Base-by-base conservation (phyloP, 2,329 filamentous ascomycete genomes). In the Coleophoma eucalyptorum region DNA sequence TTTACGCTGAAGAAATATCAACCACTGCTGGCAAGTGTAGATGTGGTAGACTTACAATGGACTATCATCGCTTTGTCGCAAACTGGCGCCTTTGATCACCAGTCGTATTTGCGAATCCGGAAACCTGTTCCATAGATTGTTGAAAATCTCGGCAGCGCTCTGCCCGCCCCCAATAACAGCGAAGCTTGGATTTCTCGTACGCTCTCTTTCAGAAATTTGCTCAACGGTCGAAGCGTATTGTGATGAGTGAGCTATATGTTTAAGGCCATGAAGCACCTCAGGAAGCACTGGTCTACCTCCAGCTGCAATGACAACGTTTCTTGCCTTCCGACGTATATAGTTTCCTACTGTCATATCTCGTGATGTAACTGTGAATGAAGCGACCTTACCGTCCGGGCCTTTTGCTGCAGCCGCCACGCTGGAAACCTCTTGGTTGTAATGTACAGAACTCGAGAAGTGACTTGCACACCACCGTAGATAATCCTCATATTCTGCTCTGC, bases 101-200 rank as follows among this genome's bases (percentile, higher is more conserved):
- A 99, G 72, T 34, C 77, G 81, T 0, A 91, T 92, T 60, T 81
- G 79, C 26, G 88, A 84, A 65, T 93, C 91, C 37, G 91, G 91
- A 66, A 95, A 97, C 43, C 89, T 75, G 37, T 75, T 78, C 62
- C 93, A 87, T 46, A 97, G 73, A 68, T 96, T 92, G 72, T 90
- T 87, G 74, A 95, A 97, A 62, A 97, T 96, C 74, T 99, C 93
- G 10, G 93, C 93, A 2, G 91, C 91, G 67, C 89, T 95, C 73
- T 99, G 93, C 1, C 94, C 93, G 43, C 84, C 89, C 8, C 93
- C 93, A 38, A 97, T 77, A 11, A 97, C 88, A 8, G 90, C 92
- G 48, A 97, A 84, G 20, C 54, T 55, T 18, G 59, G 44, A 37
- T 54, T 53, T 31, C 51, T 53, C 15, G 55, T 57, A 1, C 33